These are phyloP conservation scores for Boletus rubescentipes DNA, from an alignment of 768 basidiomycete genomes.

Conservation along the genomic window DNA sequence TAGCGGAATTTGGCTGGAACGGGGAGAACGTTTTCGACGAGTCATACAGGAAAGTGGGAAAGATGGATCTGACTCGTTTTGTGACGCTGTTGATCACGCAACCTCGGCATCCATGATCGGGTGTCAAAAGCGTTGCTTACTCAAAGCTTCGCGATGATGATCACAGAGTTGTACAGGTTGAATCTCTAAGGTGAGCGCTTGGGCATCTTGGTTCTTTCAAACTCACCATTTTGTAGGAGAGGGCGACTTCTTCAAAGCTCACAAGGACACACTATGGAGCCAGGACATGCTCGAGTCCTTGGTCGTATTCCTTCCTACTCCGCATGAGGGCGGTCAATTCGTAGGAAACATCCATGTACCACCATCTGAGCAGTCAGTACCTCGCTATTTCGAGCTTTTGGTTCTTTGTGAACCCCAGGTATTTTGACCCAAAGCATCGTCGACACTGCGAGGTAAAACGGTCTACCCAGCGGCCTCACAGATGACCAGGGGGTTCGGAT, in stretches of 20 bases:
- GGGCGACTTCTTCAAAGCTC: slow-evolving; percentile 11
- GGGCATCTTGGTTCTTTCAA: too few species aligned
- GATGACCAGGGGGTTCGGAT: too few species aligned
- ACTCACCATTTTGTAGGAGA: neutral
- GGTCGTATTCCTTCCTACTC: slow-evolving; percentile 48
- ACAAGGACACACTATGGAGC: slow-evolving; percentile 34
- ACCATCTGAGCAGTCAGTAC: too few species aligned
- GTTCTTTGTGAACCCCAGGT: too few species aligned
- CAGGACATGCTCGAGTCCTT: slow-evolving; percentile 51
- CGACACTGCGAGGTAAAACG: too few species aligned
- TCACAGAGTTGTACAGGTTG: slow-evolving; percentile 42
- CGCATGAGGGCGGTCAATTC: slow-evolving; percentile 13
- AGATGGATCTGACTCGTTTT: slow-evolving; percentile 41
- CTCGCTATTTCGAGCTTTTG: too few species aligned
- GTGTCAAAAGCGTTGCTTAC: slow-evolving; percentile 4
- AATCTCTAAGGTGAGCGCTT: slow-evolving; percentile 43
- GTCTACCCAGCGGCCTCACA: too few species aligned
- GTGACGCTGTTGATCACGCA: slow-evolving; percentile 7
- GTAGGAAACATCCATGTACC: neutral
- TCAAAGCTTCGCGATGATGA: neutral
- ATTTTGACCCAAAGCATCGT: too few species aligned
- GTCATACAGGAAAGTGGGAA: slow-evolving; percentile 42
- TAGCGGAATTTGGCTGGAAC: slow-evolving; percentile 5
- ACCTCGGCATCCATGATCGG: slow-evolving; percentile 1
- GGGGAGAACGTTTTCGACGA: slow-evolving; percentile 2